Evolutionary conservation across 129 eudicot species (phyloP), one percentile per base, ranked within the genome.

Genomic region (Smallanthus sonchifolius): DNA sequence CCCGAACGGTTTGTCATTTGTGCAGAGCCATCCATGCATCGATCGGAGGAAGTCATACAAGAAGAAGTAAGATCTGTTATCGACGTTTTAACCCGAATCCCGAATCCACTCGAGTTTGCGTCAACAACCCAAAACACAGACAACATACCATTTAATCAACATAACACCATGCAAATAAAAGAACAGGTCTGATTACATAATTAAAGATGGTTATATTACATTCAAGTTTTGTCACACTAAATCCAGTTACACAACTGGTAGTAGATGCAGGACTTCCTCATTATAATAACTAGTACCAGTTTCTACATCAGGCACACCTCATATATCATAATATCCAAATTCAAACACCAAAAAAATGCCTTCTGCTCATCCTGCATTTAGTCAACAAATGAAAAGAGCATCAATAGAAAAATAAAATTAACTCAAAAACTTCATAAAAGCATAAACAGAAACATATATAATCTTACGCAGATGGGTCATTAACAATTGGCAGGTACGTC

Each of bases 211-310:
- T 17, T 52, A 16, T 52, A 52, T 17, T 54, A 54, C 61, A 54
- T 2, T 19, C 3, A 54, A 54, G 61, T 7, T 17, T 17, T 54
- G 61, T 19, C 61, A 54, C 61, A 54, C 61, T 6, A 13, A 54
- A 54, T 54, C 61, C 30, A 54, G 61, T 54, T 54, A 54, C 61
- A 54, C 61, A 54, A 54, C 61, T 54, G 61, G n/a, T n/a, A n/a
- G 34, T 54, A 19, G 32, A 54, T 17, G 61, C 61, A 54, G 19
- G 61, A 54, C 61, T 54, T 54, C 34, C 1, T 54, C 61, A 54
- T 54, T 54, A 19, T 20, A 54, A 19, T 54, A 54, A 17, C 61
- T 17, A 54, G 61, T 34, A 17, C 19, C 61, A 17, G 61, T 54
- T 19, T 54, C 61, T 54, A 54, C 61, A 13, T 17, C 60, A 19